phyloP scores from a whole-genome alignment of 805 yeast genomes.

The Spathaspora hagerdaliae region DNA sequence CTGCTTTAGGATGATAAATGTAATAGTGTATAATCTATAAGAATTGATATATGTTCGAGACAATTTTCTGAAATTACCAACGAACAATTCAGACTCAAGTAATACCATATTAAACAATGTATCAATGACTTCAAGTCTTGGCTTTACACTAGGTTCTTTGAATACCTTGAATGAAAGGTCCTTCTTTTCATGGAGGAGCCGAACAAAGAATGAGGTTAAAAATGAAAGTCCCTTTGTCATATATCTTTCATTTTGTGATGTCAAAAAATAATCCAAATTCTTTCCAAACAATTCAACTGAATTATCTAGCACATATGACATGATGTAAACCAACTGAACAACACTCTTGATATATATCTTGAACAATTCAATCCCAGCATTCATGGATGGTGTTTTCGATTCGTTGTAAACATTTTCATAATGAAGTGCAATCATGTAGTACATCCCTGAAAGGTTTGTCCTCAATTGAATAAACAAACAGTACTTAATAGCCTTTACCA shows the following conservation, averaged over 20 bases:
- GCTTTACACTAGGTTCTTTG: conserved; percentile 12
- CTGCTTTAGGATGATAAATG: conserved; percentile 36
- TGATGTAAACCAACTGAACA: conserved; percentile 39
- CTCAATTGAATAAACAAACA: conserved; percentile 33
- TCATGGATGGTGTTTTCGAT: conserved; percentile 25
- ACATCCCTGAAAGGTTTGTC: conserved; percentile 37
- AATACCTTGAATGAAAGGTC: conserved; percentile 19
- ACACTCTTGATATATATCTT: conserved; percentile 39
- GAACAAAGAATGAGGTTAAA: conserved; percentile 33
- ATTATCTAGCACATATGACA: conserved; percentile 40
- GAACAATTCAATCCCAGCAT: conserved; percentile 39
- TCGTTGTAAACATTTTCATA: conserved; percentile 31
- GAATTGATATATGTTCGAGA: conserved; percentile 37
- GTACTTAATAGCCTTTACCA: conserved; percentile 33
- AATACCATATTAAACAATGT: conserved; percentile 27
- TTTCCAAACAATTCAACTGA: conserved; percentile 39
- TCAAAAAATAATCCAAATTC: conserved; percentile 33
- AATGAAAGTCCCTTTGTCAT: conserved; percentile 40
- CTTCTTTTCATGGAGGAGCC: conserved; percentile 36
- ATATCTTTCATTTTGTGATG: conserved; percentile 33
- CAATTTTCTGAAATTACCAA: conserved; percentile 37
- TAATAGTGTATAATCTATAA: conserved; percentile 37
- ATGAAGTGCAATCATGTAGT: conserved; percentile 38
- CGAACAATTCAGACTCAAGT: conserved; percentile 38
- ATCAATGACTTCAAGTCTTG: conserved; percentile 29